These are phyloP conservation scores for Mallotus repandus DNA, from an alignment of 441 rosid genomes.

Conservation along the genomic window DNA sequence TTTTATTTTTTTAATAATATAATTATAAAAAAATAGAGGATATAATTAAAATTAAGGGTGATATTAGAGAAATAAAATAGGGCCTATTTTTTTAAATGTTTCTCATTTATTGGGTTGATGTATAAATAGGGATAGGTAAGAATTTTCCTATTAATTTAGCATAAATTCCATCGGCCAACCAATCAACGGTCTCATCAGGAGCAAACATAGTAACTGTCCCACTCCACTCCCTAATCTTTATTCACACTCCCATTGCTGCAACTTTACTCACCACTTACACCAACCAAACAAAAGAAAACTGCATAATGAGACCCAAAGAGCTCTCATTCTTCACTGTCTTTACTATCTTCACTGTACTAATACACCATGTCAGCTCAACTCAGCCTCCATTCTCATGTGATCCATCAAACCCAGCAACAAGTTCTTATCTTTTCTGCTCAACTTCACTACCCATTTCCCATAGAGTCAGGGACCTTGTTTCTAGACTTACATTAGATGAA, in stretches of 20 bases:
- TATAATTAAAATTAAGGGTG: too few species aligned
- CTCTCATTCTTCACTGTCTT: not conserved
- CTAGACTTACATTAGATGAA: conserved; percentile 69
- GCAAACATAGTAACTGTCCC: not conserved
- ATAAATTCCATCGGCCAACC: not conserved
- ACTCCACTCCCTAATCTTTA: not conserved
- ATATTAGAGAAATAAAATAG: too few species aligned
- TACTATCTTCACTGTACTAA: conserved; percentile 2
- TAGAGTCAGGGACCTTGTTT: conserved; percentile 71
- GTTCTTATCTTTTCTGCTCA: conserved; percentile 50
- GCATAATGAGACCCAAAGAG: conserved; percentile 6
- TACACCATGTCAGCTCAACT: conserved; percentile 16
- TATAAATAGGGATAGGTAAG: too few species aligned
- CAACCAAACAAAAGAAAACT: not conserved
- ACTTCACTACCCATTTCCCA: conserved; percentile 44
- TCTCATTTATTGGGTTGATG: too few species aligned
- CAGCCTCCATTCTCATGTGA: conserved; percentile 34
- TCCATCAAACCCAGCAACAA: conserved; percentile 22
- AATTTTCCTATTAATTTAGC: too few species aligned
- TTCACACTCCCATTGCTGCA: not conserved
- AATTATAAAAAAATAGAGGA: too few species aligned
- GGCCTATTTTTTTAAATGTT: too few species aligned
- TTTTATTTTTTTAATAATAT: too few species aligned
- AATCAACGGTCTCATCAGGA: too few species aligned
- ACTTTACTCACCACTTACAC: not conserved